Evolutionary conservation across 2,329 filamentous ascomycete genomes (phyloP).

Genomic region (Fusarium avenaceum): DNA sequence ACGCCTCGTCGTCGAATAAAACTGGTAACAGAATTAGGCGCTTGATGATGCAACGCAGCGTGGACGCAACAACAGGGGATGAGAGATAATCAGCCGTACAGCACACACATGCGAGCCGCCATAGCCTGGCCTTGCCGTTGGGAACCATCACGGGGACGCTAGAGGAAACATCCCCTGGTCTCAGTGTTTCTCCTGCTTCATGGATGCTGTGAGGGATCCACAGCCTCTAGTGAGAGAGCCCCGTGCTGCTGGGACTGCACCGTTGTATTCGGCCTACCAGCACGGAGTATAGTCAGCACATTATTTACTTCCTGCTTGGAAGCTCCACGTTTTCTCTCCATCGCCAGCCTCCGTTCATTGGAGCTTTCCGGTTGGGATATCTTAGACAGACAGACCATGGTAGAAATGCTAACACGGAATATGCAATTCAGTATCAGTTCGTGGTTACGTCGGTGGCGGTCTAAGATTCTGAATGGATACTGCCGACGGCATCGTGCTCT

Average conservation of each 20-base stretch:
- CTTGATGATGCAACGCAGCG: slow-evolving; percentile 29
- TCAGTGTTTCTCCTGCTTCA: slow-evolving; percentile 38
- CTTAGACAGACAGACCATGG: slow-evolving; percentile 23
- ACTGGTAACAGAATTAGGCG: slow-evolving; percentile 19
- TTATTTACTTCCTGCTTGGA: slow-evolving; percentile 5
- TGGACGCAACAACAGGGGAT: slow-evolving; percentile 16
- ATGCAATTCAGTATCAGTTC: slow-evolving; percentile 39
- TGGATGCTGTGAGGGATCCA: slow-evolving; percentile 37
- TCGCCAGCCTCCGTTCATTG: slow-evolving; percentile 22
- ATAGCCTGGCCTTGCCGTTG: slow-evolving; percentile 45
- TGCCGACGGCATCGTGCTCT: slow-evolving; percentile 47
- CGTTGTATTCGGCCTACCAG: slow-evolving; percentile 6
- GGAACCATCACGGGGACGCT: slow-evolving; percentile 44
- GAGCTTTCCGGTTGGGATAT: slow-evolving; percentile 37
- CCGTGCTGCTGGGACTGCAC: slow-evolving; percentile 44
- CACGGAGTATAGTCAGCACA: slow-evolving; percentile 14
- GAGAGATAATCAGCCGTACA: slow-evolving; percentile 34
- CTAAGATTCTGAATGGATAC: slow-evolving; percentile 37
- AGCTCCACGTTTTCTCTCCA: slow-evolving; percentile 5
- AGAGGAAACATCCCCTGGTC: slow-evolving; percentile 20
- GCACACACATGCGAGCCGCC: slow-evolving; percentile 47
- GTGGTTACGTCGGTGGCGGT: slow-evolving; percentile 50
- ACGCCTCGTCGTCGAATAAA: slow-evolving; percentile 21
- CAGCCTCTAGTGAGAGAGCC: slow-evolving; percentile 37
- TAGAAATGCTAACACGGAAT: slow-evolving; percentile 22